These are phyloP conservation scores for Aspergillus haitiensis DNA, from an alignment of 495 filamentous ascomycete species.

Conservation along the genomic window DNA sequence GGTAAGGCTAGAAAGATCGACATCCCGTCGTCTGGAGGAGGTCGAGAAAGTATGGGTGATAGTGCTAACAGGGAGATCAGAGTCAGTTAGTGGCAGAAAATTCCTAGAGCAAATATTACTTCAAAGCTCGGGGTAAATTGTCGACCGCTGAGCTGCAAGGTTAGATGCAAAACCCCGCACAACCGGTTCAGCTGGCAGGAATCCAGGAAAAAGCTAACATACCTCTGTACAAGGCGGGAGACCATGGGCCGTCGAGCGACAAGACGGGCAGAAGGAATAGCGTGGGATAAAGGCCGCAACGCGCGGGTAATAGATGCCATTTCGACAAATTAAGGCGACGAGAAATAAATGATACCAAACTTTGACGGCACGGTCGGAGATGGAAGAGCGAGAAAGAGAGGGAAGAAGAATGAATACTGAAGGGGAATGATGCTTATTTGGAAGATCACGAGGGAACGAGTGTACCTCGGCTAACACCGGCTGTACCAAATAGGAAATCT, in stretches of 20 bases:
- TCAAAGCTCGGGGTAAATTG: not conserved
- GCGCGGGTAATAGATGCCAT: slow-evolving; percentile 73
- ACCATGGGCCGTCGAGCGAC: slow-evolving; percentile 43
- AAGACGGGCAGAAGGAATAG: slow-evolving; percentile 48
- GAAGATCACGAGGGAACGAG: slow-evolving; percentile 35
- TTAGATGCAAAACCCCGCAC: too few relatives aligned
- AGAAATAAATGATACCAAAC: not conserved
- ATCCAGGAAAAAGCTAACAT: slow-evolving; percentile 2
- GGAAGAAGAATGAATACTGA: slow-evolving; percentile 16
- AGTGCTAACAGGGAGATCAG: slow-evolving; percentile 23
- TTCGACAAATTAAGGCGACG: slow-evolving; percentile 16
- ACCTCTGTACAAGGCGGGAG: slow-evolving; percentile 49
- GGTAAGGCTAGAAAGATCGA: slow-evolving; percentile 67
- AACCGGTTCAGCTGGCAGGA: not conserved
- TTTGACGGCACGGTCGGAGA: not conserved
- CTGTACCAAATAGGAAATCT: slow-evolving; percentile 6
- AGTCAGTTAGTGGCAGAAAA: slow-evolving; percentile 2
- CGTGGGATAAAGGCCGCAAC: slow-evolving; percentile 67
- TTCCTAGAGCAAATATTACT: not conserved
- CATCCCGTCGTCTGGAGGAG: slow-evolving; percentile 57
- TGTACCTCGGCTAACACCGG: slow-evolving; percentile 45
- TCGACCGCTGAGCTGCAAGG: too few relatives aligned
- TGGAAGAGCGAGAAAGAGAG: slow-evolving; percentile 12
- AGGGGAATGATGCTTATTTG: slow-evolving; percentile 15
- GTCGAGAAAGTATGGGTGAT: slow-evolving; percentile 71